A percentile compares a stretch with the other conserved stretches of the same genome.
These are phyloP conservation scores for Alternaria sp. DNA, from an alignment of 2,329 filamentous ascomycete genomes.

Conservation along the genomic window DNA sequence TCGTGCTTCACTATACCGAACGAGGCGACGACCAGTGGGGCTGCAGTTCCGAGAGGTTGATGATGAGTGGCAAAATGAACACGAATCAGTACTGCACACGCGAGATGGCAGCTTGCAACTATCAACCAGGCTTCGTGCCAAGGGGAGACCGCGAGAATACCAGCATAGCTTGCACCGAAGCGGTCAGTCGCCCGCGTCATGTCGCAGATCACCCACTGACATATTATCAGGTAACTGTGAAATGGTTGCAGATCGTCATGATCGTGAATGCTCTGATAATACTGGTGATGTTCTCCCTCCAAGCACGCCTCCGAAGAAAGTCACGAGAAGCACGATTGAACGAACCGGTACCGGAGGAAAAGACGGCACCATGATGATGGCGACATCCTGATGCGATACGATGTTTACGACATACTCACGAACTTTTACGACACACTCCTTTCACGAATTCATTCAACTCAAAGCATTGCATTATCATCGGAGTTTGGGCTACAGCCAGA, in stretches of 20 bases:
- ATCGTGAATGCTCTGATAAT: constrained; percentile 28
- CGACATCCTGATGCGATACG: background rate
- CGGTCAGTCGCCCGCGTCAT: constrained; percentile 28
- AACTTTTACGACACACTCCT: background rate
- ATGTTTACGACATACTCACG: background rate
- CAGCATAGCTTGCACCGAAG: constrained; percentile 35
- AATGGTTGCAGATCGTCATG: constrained; percentile 42
- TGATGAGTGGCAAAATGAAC: constrained; percentile 32
- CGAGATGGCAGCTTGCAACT: constrained; percentile 40
- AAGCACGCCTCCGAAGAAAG: constrained; percentile 35
- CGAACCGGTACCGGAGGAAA: background rate
- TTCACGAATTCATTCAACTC: background rate
- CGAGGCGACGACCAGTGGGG: constrained; percentile 36
- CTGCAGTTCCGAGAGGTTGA: constrained; percentile 33
- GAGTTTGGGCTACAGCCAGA: background rate
- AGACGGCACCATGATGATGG: background rate
- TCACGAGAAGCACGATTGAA: constrained; percentile 23
- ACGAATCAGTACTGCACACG: constrained; percentile 41
- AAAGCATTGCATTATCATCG: constrained; percentile 11
- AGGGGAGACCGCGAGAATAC: constrained; percentile 22
- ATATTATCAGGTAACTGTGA: constrained; percentile 30
- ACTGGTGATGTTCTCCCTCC: constrained; percentile 33
- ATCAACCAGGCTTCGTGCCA: constrained; percentile 25
- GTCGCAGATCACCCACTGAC: constrained; percentile 5
- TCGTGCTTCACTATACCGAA: constrained; percentile 39